Base-by-base conservation (phyloP, 352 stramenopile species). In the Lagenidium giganteum region DNA sequence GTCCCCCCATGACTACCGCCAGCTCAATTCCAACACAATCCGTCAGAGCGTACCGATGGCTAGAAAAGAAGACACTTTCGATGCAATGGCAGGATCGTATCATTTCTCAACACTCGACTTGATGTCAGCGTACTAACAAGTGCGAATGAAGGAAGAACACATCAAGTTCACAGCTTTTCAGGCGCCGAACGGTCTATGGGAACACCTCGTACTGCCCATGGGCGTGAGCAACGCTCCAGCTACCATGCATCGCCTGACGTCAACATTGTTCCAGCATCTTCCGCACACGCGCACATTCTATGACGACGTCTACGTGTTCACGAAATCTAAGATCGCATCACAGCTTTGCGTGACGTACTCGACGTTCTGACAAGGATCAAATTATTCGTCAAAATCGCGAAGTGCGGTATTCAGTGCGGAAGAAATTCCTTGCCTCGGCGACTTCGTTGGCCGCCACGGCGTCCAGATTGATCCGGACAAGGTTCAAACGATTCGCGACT, bases 361-460 rank as follows among this genome's bases (percentile, higher is more conserved):
- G 3, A 22, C 11, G 33, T 30, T 1, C 50, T 28, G 14, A n/a
- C 26, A 63, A 1, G 13, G 39, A n/a, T n/a, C 4, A 22, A 62
- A n/a, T 26, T 70, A 2, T 70, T 46, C 31, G 18, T 55, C 14
- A 66, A 67, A 20, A n/a, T 63, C 8, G 29, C 28, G 1, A 70
- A 67, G 38, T 70, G 55, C 33, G n/a, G 26, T 29, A 24, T 61
- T 67, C 37, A 44, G 39, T 22, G 27, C 25, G 2, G 12, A 16
- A 2, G 57, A 64, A 21, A 66, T 70, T 27, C 55, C 61, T 20
- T 48, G 51, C 20, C 43, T 71, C 0, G 61, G 49, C 1, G 51
- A 69, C 17, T 69, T 47, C 23, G 18, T 66, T 29, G 44, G 51
- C 2, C 20, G 39, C 7, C 6, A 54, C 21, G 51, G 45, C 2